These are phyloP conservation scores for Tolypocladium paradoxum DNA, from an alignment of 2,329 filamentous ascomycete species.

Conservation along the genomic window DNA sequence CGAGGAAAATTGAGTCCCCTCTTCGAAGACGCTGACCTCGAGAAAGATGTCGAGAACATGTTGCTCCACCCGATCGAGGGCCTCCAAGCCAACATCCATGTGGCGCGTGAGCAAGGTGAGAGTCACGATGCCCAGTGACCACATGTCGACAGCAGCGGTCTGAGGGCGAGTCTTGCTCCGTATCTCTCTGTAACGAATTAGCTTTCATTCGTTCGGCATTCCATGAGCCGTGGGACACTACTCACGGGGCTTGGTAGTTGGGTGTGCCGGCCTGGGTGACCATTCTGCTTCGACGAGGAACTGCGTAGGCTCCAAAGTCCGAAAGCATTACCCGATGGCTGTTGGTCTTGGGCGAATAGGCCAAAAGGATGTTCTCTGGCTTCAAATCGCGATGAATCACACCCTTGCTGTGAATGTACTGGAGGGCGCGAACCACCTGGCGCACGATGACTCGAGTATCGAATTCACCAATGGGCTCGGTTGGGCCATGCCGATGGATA, in stretches of 20 bases:
- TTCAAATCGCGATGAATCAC: conserved; percentile 45
- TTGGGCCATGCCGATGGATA: conserved; percentile 20
- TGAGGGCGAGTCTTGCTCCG: conserved; percentile 7
- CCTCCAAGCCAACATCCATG: conserved; percentile 8
- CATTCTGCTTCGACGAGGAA: conserved; percentile 30
- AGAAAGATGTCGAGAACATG: conserved; percentile 11
- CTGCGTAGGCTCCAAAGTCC: conserved; percentile 40
- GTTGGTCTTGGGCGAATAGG: conserved; percentile 29
- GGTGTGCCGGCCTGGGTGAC: conserved; percentile 33
- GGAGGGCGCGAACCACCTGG: conserved; percentile 34
- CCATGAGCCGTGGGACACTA: background rate
- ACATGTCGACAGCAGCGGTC: conserved; percentile 36
- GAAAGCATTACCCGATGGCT: conserved; percentile 37
- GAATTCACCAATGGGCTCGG: conserved; percentile 22
- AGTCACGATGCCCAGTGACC: conserved; percentile 38
- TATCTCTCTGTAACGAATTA: conserved; percentile 27
- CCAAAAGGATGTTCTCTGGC: conserved; percentile 41
- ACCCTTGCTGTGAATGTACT: conserved; percentile 37
- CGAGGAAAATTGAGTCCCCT: conserved; percentile 9
- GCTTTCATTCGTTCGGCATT: background rate
- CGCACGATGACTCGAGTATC: conserved; percentile 33
- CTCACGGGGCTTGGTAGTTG: conserved; percentile 40
- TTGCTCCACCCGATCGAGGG: conserved; percentile 17
- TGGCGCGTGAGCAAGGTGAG: conserved; percentile 23
- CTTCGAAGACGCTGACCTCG: conserved; percentile 5